phyloP scores from a whole-genome alignment of 768 basidiomycete species.

The Xerocomus potaroensis region DNA sequence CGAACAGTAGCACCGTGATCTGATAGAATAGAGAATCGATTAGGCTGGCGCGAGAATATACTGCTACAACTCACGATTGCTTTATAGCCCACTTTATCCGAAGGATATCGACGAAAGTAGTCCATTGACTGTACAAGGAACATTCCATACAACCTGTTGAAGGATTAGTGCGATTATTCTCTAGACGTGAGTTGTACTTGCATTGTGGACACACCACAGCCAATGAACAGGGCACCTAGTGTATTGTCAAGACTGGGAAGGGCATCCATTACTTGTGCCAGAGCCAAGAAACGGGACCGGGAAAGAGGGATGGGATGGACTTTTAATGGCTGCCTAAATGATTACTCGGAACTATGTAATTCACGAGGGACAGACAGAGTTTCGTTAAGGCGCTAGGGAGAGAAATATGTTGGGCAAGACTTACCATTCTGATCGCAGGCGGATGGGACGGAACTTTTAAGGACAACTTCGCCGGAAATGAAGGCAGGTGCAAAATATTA shows the following conservation, averaged over 20 bases:
- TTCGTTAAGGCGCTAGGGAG: constrained; percentile 3
- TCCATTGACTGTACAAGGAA: constrained; percentile 49
- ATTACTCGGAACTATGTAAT: background rate
- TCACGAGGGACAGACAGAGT: background rate
- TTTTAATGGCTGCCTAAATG: background rate
- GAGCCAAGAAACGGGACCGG: background rate
- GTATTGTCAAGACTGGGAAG: constrained; percentile 39
- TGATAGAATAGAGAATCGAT: constrained; percentile 10
- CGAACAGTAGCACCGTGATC: constrained; percentile 35
- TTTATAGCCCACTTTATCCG: constrained; percentile 50
- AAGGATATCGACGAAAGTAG: constrained; percentile 53
- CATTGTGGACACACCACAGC: constrained; percentile 48
- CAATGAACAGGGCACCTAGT: constrained; percentile 57
- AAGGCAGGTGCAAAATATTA: background rate
- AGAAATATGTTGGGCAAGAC: background rate
- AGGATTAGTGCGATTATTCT: constrained; percentile 22
- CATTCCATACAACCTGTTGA: constrained; percentile 44
- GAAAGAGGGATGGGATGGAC: background rate
- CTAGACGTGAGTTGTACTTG: constrained; percentile 8
- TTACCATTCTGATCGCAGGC: background rate
- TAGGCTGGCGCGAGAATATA: background rate
- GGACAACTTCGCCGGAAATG: constrained; percentile 4
- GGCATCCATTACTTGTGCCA: constrained; percentile 14
- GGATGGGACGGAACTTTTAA: background rate
- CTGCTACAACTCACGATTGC: constrained; percentile 38